Evolutionary conservation across 169 alveolate species (phyloP).

Genomic region (Cryptosporidium sp.): DNA sequence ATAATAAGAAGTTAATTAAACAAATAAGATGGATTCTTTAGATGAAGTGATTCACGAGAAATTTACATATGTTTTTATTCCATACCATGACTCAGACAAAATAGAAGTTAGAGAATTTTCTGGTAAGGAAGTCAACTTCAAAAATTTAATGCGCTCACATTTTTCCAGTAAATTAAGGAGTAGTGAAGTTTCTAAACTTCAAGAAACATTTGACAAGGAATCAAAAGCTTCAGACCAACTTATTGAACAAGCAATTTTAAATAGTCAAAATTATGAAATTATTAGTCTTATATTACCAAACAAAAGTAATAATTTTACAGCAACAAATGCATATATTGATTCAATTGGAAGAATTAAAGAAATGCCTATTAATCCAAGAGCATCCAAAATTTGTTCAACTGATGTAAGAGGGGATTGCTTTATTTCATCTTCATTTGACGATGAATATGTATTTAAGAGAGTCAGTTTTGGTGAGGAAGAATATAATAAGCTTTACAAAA

Average conservation of each 20-base stretch:
- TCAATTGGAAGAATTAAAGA: slow-evolving; percentile 89
- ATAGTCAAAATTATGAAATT: slow-evolving; percentile 82
- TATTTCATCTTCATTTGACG: slow-evolving; percentile 88
- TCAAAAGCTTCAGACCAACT: slow-evolving; percentile 60
- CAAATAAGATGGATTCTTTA: slow-evolving; percentile 41
- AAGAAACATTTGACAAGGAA: slow-evolving; percentile 78
- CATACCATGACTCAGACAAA: slow-evolving; percentile 81
- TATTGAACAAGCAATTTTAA: slow-evolving; percentile 40
- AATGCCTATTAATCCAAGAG: slow-evolving; percentile 89
- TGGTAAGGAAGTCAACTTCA: slow-evolving; percentile 82
- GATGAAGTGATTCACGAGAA: slow-evolving; percentile 79
- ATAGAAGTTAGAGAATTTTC: slow-evolving; percentile 80
- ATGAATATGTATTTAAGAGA: slow-evolving; percentile 87
- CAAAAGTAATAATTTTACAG: slow-evolving; percentile 83
- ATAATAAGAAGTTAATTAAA: not conserved
- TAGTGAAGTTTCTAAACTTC: slow-evolving; percentile 78
- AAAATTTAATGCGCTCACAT: slow-evolving; percentile 77
- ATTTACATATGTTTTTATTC: slow-evolving; percentile 82
- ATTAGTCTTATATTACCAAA: slow-evolving; percentile 90
- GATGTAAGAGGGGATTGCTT: slow-evolving; percentile 91
- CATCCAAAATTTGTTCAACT: slow-evolving; percentile 89
- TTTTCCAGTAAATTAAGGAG: slow-evolving; percentile 80
- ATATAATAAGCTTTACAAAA: slow-evolving; percentile 83
- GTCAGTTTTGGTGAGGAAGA: slow-evolving; percentile 83
- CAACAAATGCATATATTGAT: slow-evolving; percentile 90